Conservation (phyloP, 2,329 filamentous ascomycete species). For the Cercospora janseana region DNA sequence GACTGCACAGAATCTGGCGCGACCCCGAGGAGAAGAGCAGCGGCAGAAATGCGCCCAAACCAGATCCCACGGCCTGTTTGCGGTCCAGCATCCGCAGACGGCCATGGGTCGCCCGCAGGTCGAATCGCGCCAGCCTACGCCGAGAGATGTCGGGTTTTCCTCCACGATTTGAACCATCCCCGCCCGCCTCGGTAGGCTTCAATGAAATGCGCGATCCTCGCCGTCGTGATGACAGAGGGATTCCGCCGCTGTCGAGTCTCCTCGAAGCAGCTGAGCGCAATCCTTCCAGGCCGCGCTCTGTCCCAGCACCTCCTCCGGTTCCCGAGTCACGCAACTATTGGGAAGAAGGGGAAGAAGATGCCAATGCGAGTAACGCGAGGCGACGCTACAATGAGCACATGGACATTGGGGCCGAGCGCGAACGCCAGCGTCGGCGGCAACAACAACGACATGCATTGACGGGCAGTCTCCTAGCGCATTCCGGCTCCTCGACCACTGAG, state of each 20-base stretch:
- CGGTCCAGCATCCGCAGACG: slow-evolving; percentile 59
- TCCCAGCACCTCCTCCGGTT: slow-evolving; percentile 25
- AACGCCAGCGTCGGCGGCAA: slow-evolving; percentile 6
- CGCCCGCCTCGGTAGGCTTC: slow-evolving; percentile 25
- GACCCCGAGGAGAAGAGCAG: slow-evolving; percentile 48
- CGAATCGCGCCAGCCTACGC: slow-evolving; percentile 31
- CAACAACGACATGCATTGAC: not conserved
- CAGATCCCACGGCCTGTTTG: slow-evolving; percentile 47
- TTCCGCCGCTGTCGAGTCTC: slow-evolving; percentile 34
- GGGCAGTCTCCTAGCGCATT: not conserved
- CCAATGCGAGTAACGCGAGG: not conserved
- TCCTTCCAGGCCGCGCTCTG: not conserved
- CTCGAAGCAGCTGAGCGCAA: slow-evolving; percentile 32
- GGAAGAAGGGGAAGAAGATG: slow-evolving; percentile 9
- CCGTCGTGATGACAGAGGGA: slow-evolving; percentile 26
- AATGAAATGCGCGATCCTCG: slow-evolving; percentile 24
- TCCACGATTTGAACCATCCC: slow-evolving; percentile 29
- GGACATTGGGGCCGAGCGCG: slow-evolving; percentile 8
- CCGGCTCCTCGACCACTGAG: not conserved
- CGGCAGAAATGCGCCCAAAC: slow-evolving; percentile 47
- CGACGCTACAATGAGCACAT: slow-evolving; percentile 9
- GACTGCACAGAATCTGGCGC: slow-evolving; percentile 49
- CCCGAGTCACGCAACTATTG: slow-evolving; percentile 31
- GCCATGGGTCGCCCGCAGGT: slow-evolving; percentile 32
- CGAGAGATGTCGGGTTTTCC: slow-evolving; percentile 27